A percentile compares a stretch with the other conserved stretches of the same genome.
Evolutionary conservation across 345 rosid species (phyloP).

Genomic region (Streptanthus diversifolius): DNA sequence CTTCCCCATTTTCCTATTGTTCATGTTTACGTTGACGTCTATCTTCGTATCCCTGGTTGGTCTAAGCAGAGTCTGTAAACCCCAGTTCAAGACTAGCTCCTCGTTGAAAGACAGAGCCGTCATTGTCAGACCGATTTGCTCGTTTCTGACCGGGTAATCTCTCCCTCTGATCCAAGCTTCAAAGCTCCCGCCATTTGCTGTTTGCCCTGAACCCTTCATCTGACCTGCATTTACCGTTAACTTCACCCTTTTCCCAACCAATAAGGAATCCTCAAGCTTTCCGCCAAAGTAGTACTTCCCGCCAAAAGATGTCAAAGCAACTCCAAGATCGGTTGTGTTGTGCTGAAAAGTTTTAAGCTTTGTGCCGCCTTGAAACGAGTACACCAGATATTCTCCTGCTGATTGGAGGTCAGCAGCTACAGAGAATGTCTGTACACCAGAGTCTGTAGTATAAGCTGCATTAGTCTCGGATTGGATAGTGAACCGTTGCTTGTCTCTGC

Average conservation of each 20-base stretch:
- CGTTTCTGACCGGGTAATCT: constrained; percentile 74
- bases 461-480: constrained; percentile 71
- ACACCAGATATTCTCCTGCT: constrained; percentile 68
- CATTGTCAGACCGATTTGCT: constrained; percentile 50
- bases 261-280: constrained; percentile 71
- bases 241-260: constrained; percentile 70
- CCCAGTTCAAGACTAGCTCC: constrained; percentile 70
- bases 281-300: constrained; percentile 62
- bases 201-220: constrained; percentile 52
- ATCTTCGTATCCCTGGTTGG: constrained; percentile 52
- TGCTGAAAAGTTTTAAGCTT: constrained; percentile 59
- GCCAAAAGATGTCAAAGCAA: constrained; percentile 58
- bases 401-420: constrained; percentile 76
- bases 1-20: constrained; percentile 75
- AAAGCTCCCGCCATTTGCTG: constrained; percentile 71
- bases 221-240: constrained; percentile 60
- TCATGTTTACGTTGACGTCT: constrained; percentile 56
- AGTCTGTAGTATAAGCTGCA: constrained; percentile 52
- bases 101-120: constrained; percentile 60
- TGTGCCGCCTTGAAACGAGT: constrained; percentile 52
- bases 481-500: constrained; percentile 75
- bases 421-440: constrained; percentile 49
- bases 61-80: constrained; percentile 65
- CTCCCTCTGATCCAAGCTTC: constrained; percentile 74
- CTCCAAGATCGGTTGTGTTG: constrained; percentile 59